Conservation (phyloP, 2,329 filamentous ascomycete genomes). For the Pseudopyricularia javanii region DNA sequence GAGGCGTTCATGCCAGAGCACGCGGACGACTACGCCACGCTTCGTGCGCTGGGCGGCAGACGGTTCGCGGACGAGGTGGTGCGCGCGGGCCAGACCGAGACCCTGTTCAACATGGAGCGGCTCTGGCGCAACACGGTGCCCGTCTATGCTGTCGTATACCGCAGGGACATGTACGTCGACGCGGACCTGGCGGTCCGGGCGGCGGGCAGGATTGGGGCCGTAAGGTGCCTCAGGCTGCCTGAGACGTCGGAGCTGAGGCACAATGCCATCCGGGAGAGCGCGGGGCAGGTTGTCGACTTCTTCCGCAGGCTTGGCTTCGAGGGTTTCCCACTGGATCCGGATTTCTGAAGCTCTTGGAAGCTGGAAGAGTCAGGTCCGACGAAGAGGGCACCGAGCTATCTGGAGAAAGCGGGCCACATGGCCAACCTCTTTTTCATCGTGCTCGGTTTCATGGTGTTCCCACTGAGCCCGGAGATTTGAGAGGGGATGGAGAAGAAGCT, state of each 20-base stretch:
- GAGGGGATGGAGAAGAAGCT: no score
- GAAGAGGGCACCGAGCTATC: neutral
- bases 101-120: conserved; percentile 4
- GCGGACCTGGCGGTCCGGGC: neutral
- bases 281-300: neutral
- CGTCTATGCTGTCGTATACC: conserved; percentile 5
- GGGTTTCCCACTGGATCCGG: neutral
- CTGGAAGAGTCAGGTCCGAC: no score
- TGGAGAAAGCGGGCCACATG: neutral
- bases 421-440: neutral
- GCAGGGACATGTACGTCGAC: conserved; percentile 8
- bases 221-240: neutral
- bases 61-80: conserved; percentile 5
- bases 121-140: conserved; percentile 7
- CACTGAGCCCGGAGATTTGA: no score
- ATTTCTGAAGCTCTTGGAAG: no score
- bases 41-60: conserved; percentile 4
- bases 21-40: conserved; percentile 7
- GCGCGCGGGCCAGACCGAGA: conserved; percentile 3
- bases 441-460: no score
- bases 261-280: conserved; percentile 2
- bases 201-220: neutral
- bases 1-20: conserved; percentile 13
- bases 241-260: neutral
- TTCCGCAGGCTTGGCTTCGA: neutral